Evolutionary conservation across 2,329 filamentous ascomycete genomes (phyloP).

Genomic region (Neopestalotiopsis sp.): DNA sequence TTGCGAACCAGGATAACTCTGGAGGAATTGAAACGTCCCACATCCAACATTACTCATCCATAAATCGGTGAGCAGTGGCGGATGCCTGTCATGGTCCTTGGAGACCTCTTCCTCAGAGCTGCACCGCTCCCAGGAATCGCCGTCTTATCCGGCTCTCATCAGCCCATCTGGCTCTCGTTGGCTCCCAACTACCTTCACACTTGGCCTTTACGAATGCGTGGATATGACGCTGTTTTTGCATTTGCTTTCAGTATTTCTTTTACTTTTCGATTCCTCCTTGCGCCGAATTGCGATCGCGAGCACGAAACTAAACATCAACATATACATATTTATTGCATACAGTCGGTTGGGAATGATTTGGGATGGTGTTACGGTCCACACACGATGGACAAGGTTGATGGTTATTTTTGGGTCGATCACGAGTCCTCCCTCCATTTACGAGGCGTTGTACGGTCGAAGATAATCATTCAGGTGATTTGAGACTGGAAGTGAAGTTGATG

Average conservation of each 20-base stretch:
- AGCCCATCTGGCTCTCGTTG: background rate
- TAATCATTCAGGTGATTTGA: slow-evolving; percentile 6
- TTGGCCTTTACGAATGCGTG: slow-evolving; percentile 6
- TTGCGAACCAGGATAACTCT: background rate
- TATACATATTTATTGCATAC: slow-evolving; percentile 16
- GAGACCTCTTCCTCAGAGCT: background rate
- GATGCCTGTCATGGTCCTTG: background rate
- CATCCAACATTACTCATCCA: background rate
- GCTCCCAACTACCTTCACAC: background rate
- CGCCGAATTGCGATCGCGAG: slow-evolving; percentile 8
- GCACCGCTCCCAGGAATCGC: background rate
- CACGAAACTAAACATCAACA: slow-evolving; percentile 19
- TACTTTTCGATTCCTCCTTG: background rate
- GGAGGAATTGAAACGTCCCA: background rate
- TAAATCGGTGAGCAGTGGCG: background rate
- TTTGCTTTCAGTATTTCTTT: slow-evolving; percentile 10
- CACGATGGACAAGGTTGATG: background rate
- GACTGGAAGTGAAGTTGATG: background rate
- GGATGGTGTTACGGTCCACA: background rate
- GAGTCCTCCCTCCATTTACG: slow-evolving; percentile 8
- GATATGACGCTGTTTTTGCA: slow-evolving; percentile 16
- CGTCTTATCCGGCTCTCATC: background rate
- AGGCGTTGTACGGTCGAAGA: slow-evolving; percentile 7
- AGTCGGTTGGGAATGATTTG: slow-evolving; percentile 1
- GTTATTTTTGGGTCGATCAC: background rate